A percentile compares a stretch with the other conserved stretches of the same genome.
Evolutionary conservation across 352 stramenopile species (phyloP).

Genomic region (Elongisporangium undulatum): DNA sequence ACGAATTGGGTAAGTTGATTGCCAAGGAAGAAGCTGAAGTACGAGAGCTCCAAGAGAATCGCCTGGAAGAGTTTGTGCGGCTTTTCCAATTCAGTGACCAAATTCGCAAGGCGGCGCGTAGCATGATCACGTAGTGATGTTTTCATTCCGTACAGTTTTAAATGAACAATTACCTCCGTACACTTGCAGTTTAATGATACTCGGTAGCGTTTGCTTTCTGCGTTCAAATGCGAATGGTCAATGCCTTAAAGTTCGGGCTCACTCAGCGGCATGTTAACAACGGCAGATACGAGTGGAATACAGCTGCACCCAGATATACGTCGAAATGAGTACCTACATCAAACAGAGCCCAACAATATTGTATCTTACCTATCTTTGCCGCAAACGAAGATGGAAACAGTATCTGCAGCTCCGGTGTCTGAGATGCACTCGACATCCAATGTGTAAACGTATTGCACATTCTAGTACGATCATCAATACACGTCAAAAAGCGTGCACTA

Average conservation of each 20-base stretch:
- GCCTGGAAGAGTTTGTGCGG: conserved; percentile 35
- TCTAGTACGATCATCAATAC: conserved; percentile 22
- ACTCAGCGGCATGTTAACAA: conserved; percentile 81
- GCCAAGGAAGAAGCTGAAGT: conserved; percentile 29
- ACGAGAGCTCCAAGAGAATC: conserved; percentile 35
- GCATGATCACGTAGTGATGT: conserved; percentile 11
- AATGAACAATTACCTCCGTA: not conserved
- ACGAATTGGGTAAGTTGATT: conserved; percentile 45
- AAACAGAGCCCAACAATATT: not conserved
- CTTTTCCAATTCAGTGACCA: conserved; percentile 50
- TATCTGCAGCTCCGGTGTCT: conserved; percentile 61
- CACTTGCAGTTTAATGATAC: not conserved
- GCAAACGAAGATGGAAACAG: conserved; percentile 78
- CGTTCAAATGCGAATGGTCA: no score
- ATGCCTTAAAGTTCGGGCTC: conserved; percentile 52
- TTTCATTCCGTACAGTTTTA: not conserved
- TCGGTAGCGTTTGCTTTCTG: not conserved
- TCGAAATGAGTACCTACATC: not conserved
- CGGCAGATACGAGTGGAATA: conserved; percentile 72
- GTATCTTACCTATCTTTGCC: conserved; percentile 63
- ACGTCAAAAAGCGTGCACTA: not conserved
- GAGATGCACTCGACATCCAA: conserved; percentile 72
- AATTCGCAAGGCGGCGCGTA: conserved; percentile 34
- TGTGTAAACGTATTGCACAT: conserved; percentile 65
- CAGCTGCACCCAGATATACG: conserved; percentile 26